Base-by-base conservation (phyloP, 2,329 filamentous ascomycete genomes). In the Fusarium coicis region DNA sequence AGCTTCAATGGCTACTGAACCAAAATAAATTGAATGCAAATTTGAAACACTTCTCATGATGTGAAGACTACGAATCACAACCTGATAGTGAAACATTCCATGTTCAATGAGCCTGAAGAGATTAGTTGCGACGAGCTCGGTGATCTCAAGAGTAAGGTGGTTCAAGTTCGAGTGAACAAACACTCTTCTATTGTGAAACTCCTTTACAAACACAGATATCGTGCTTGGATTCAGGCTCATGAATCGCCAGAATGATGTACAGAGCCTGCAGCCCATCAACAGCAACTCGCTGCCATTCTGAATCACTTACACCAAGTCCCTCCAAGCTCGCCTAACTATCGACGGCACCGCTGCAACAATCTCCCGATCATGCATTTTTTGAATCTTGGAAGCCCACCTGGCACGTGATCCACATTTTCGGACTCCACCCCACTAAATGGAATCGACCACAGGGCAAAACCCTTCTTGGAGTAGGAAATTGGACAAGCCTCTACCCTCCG, bases 401-500 rank as follows among this genome's bases (percentile, higher is more conserved):
- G 10, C 73, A 77, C 74, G 77, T 76, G 69, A 72, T 54, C 40
- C 77, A 71, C 28, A 60, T 72, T 70, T 73, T 76, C 59, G 58
- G 55, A 47, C 44, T 47, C 64, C 79, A 49, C 79, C 80, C 80
- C 79, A 79, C 74, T 66, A 78, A 74, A 80, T 77, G 21, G 16
- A 34, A 80, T 77, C 47, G 30, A 14, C 46, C 46, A 49, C 46
- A 50, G 47, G 47, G 47, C 47, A 50, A 32, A 83, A 83, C 82
- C 82, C 82, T 83, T 81, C 75, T 73, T 78, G 77, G 77, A 83
- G 82, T 80, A 83, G 82, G 81, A 80, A 83, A 83, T 80, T 83
- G 82, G 81, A 80, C 79, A 79, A 83, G 81, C 78, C 77, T 81
- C 78, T 78, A 78, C 76, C 75, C 78, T 79, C 75, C 78, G 77